Evolutionary conservation across 1,284 basidiomycete genomes (phyloP).

Genomic region (Marasmius sp.): DNA sequence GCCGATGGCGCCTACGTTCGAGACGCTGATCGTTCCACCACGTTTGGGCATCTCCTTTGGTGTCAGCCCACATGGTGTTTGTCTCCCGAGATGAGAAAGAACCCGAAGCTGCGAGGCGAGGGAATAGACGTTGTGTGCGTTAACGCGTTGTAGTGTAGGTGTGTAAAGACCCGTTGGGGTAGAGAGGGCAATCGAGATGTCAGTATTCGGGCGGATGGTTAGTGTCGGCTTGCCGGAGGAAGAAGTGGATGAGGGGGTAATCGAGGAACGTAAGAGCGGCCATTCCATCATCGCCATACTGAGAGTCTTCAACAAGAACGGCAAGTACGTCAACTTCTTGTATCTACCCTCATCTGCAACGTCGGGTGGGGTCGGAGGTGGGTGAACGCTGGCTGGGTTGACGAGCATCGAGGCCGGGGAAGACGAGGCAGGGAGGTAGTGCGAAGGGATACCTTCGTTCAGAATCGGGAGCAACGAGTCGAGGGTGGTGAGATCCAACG

Average conservation of each 20-base stretch:
- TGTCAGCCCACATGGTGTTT: conserved; percentile 62
- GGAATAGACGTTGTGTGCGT: conserved; percentile 60
- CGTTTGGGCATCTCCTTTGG: conserved; percentile 64
- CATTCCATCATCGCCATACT: conserved; percentile 80
- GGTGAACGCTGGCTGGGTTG: conserved; percentile 48
- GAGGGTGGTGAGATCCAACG: conserved; percentile 80
- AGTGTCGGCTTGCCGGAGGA: conserved; percentile 53
- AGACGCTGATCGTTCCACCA: conserved; percentile 84
- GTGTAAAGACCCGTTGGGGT: conserved; percentile 88
- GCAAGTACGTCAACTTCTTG: conserved; percentile 77
- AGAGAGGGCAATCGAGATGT: conserved; percentile 76
- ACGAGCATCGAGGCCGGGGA: conserved; percentile 33
- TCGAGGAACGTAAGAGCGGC: conserved; percentile 77
- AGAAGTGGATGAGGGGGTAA: conserved; percentile 43
- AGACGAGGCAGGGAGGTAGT: conserved; percentile 50
- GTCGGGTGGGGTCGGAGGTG: conserved; percentile 23
- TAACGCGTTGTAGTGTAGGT: conserved; percentile 71
- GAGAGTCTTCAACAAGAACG: conserved; percentile 85
- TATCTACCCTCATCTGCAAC: conserved; percentile 52
- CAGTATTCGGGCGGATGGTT: conserved; percentile 67
- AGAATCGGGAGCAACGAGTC: conserved; percentile 71
- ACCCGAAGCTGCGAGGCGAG: conserved; percentile 66
- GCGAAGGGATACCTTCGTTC: conserved; percentile 68
- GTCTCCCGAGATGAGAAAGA: conserved; percentile 64
- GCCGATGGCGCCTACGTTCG: conserved; percentile 83